Evolutionary conservation across 495 filamentous ascomycete genomes (phyloP).

Genomic region (Penicillium waksmanii): DNA sequence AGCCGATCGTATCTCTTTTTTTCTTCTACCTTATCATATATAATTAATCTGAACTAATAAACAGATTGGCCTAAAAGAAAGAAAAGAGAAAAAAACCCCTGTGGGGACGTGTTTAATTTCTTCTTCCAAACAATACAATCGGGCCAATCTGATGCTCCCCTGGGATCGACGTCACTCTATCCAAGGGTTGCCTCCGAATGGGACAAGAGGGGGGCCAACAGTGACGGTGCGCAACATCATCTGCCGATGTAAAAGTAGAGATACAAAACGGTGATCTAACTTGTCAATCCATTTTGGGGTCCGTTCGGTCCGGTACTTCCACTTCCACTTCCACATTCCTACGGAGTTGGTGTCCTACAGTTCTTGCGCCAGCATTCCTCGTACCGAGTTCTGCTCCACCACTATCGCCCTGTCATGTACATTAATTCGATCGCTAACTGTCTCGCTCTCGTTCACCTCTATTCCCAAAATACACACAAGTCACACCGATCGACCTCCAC

Average conservation of each 20-base stretch:
- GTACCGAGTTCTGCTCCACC: too few relatives aligned
- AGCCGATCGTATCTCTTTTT: not conserved
- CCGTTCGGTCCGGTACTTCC: conserved; percentile 7
- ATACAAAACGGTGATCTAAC: conserved; percentile 2
- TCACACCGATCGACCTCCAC: conserved; percentile 21
- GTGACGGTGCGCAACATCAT: conserved; percentile 5
- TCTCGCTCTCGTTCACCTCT: not conserved
- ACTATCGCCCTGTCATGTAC: too few relatives aligned
- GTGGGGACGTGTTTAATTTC: conserved; percentile 1
- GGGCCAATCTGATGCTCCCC: conserved; percentile 8
- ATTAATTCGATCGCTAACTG: too few relatives aligned
- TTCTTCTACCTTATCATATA: not conserved
- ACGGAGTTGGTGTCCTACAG: too few relatives aligned
- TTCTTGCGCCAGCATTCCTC: too few relatives aligned
- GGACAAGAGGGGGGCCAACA: not conserved
- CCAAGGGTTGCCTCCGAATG: conserved; percentile 2
- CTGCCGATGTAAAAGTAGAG: not conserved
- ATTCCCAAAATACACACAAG: not conserved
- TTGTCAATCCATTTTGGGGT: conserved; percentile 3
- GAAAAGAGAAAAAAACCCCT: not conserved
- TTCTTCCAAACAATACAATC: not conserved
- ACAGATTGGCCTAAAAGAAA: not conserved
- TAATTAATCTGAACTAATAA: not conserved
- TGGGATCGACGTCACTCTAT: conserved; percentile 2
- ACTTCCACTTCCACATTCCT: not conserved